phyloP scores from a whole-genome alignment of 345 rosid genomes.

The Iberis pinnata region DNA sequence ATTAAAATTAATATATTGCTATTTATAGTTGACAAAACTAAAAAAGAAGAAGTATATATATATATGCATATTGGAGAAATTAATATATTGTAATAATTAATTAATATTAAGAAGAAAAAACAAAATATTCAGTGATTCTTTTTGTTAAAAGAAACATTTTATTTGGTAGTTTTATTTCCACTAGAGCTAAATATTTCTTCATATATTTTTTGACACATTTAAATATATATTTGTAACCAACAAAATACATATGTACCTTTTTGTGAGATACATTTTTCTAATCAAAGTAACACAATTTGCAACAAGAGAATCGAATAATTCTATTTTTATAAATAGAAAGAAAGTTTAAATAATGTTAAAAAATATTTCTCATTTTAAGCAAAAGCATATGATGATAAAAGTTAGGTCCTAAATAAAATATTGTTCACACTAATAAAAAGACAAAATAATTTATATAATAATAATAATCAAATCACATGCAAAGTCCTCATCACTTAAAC shows the following conservation, averaged over 20 bases:
- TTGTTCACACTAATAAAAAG: slow-evolving; percentile 16
- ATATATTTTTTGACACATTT: too few species aligned
- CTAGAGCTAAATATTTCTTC: too few species aligned
- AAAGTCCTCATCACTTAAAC: background rate
- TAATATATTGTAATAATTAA: too few species aligned
- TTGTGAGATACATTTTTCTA: slow-evolving; percentile 15
- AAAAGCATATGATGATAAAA: slow-evolving; percentile 17
- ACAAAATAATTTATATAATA: too few species aligned
- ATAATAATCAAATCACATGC: slow-evolving; percentile 22
- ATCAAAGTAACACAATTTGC: slow-evolving; percentile 10
- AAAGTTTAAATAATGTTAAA: background rate
- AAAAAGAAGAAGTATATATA: too few species aligned
- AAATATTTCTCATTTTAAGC: slow-evolving; percentile 20
- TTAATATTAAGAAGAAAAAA: background rate
- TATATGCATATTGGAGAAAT: too few species aligned
- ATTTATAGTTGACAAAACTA: background rate
- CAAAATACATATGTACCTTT: background rate
- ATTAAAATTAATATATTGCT: too few species aligned
- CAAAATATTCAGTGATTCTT: too few species aligned
- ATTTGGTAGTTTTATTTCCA: too few species aligned
- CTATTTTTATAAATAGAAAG: background rate
- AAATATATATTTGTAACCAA: background rate
- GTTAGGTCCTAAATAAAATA: slow-evolving; percentile 20
- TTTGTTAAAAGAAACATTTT: too few species aligned
- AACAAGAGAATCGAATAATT: slow-evolving; percentile 27